Evolutionary conservation across 441 rosid genomes (phyloP), one percentile per base, ranked within the genome.

Genomic region (Populus hybrid): DNA sequence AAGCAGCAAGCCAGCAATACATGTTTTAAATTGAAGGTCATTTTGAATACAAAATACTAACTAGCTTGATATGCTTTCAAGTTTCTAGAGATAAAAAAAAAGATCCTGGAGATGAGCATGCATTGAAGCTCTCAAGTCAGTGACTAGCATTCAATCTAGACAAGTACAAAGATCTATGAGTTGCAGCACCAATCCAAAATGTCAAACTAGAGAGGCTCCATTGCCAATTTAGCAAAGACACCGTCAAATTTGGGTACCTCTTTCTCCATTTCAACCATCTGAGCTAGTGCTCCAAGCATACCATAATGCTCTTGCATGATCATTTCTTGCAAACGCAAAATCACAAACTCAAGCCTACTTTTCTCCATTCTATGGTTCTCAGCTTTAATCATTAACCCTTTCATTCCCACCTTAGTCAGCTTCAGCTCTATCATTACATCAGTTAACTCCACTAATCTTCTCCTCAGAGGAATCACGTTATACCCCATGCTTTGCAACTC

Each of bases 401-500:
- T 67, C 3, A 71, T 63, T 61, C 28, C 45, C 33, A 18, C 50
- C 64, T 59, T n/a, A 6, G 69, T 31, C 45, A 1, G 3, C 69
- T 66, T 64, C 21, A 69, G 69, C 45, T 65, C 74, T 9, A 26
- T 23, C 56, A 65, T 36, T n/a, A 76, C 73, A 40, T 82, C 78
- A 50, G 31, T 65, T 40, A 79, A 42, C 9, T 73, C 78, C 76
- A 76, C 73, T 64, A 75, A 9, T 36, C 77, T 65, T 75, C 71
- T 78, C 36, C 82, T 82, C 59, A 78, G 63, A n/a, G 73, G 45
- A 28, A 78, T 33, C 75, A 83, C 83, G 61, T 77, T 77, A 77
- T 79, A 83, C 64, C 83, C 83, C 24, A 79, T 23, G 20, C 3
- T 65, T 16, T 83, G 83, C 77, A 83, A 53, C 63, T 81, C 80